A percentile compares a stretch with the other conserved stretches of the same genome.
Conservation (phyloP, 2,329 filamentous ascomycete genomes). For the Aspergillus fijiensis region DNA sequence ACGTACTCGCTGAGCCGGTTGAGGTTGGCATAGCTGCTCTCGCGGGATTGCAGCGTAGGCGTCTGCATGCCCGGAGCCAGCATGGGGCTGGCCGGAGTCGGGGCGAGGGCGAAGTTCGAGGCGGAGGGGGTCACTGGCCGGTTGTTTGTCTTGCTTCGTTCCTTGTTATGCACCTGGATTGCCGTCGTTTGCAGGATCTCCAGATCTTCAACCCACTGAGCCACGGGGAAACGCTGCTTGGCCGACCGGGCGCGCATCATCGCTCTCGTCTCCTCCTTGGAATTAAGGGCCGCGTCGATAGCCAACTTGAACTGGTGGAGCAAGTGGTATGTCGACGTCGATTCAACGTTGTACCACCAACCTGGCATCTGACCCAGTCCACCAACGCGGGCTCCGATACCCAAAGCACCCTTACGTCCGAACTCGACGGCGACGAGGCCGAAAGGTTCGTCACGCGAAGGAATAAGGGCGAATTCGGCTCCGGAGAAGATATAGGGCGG, state of each 20-base stretch:
- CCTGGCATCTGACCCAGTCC: constrained; percentile 69
- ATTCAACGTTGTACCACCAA: constrained; percentile 69
- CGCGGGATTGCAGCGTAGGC: constrained; percentile 27
- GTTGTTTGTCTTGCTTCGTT: constrained; percentile 28
- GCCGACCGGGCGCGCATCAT: constrained; percentile 64
- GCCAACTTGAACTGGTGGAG: constrained; percentile 64
- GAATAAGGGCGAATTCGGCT: constrained; percentile 67
- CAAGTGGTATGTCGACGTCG: constrained; percentile 60
- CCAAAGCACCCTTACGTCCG: constrained; percentile 64
- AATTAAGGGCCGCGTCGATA: constrained; percentile 59
- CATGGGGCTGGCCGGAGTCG: constrained; percentile 20
- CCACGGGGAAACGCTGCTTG: constrained; percentile 66
- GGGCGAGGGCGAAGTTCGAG: constrained; percentile 30
- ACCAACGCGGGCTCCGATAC: constrained; percentile 64
- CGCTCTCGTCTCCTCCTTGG: constrained; percentile 54
- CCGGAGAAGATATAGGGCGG: constrained; percentile 67
- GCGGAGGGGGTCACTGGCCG: constrained; percentile 39
- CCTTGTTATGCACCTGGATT: constrained; percentile 56
- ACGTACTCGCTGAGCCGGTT: constrained; percentile 30
- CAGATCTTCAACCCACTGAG: constrained; percentile 64
- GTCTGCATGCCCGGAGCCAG: constrained; percentile 32
- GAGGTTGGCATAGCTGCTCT: constrained; percentile 24
- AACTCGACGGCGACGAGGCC: constrained; percentile 68
- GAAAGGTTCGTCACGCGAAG: constrained; percentile 67
- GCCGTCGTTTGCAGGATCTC: constrained; percentile 61